Base-by-base conservation (phyloP, 2,329 filamentous ascomycete species). In the Macrophomina phaseolina region DNA sequence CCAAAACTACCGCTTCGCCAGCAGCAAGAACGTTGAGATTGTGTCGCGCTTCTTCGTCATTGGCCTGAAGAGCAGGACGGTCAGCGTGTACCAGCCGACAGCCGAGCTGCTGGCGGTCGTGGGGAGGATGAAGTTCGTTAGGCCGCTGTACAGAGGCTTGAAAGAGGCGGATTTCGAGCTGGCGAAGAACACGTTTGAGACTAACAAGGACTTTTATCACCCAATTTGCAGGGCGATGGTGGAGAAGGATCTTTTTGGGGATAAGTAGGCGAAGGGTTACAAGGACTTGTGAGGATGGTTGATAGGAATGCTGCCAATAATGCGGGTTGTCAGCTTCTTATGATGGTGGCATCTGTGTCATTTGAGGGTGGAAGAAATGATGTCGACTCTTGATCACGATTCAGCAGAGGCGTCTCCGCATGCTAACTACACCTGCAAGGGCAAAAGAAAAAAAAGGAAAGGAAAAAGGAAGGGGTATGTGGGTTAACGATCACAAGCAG, bases 91-190 rank as follows among this genome's bases (percentile, higher is more conserved):
- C 73, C 76, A 87, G 68, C 89, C 90, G 1, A 88, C 92, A 0
- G 89, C 90, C 1, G 87, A 91, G 67, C 82, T 97, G 65, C 83
- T 98, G 46, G 91, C 92, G 38, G 85, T 85, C 63, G 93, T 97
- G 30, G 95, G 95, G 12, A 85, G 95, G 67, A 98, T 99, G 95
- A 98, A 98, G 86, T 98, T 94, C 79, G 94, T 98, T 67, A 85
- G 94, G 56, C 93, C 94, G 28, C 80, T 98, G 74, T 97, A 90
- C 81, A 86, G 90, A 68, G 86, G 87, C 60, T 81, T 99, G 71
- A 90, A 90, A 74, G 88, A 89, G 77, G 87, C 91, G 46, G 90
- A 97, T 80, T 83, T 87, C 55, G 82, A 88, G 32, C 79, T 97
- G 73, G 94, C 95, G 0, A 79, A 94, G 64, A 83, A 88, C 76